Evolutionary conservation across 208 protist species (phyloP).

Genomic region (Acanthamoeba lenticulata): DNA sequence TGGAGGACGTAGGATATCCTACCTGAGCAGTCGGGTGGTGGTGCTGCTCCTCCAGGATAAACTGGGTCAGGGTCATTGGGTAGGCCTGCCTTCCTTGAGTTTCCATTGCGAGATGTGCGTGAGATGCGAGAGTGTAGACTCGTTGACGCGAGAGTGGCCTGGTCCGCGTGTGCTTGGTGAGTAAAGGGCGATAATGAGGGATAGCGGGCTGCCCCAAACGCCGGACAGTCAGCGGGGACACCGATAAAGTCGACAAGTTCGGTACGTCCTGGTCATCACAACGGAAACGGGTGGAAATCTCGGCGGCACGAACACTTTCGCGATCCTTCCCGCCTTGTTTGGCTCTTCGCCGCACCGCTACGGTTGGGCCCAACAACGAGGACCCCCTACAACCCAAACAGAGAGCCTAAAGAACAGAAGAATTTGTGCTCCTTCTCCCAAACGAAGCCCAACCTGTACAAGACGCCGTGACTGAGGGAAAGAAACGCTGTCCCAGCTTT

Average conservation of each 20-base stretch:
- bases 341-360: no score
- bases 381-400: no score
- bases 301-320: background rate
- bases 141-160: background rate
- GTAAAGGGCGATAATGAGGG: background rate
- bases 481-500: no score
- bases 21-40: constrained; percentile 30
- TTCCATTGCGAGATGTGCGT: background rate
- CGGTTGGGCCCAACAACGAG: background rate
- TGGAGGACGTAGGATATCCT: background rate
- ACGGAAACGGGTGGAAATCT: background rate
- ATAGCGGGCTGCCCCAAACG: background rate
- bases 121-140: background rate
- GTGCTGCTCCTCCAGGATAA: constrained; percentile 56
- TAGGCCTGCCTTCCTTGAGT: constrained; percentile 24
- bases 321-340: no score
- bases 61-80: constrained; percentile 46
- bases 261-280: background rate
- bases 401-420: no score
- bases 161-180: background rate
- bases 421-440: no score
- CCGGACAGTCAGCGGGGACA: background rate
- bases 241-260: background rate
- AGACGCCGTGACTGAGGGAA: no score
- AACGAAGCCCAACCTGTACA: no score